A percentile compares a stretch with the other conserved stretches of the same genome.
These are phyloP conservation scores for Golubevia sp. DNA, from an alignment of 1,284 basidiomycete genomes.

Conservation along the genomic window DNA sequence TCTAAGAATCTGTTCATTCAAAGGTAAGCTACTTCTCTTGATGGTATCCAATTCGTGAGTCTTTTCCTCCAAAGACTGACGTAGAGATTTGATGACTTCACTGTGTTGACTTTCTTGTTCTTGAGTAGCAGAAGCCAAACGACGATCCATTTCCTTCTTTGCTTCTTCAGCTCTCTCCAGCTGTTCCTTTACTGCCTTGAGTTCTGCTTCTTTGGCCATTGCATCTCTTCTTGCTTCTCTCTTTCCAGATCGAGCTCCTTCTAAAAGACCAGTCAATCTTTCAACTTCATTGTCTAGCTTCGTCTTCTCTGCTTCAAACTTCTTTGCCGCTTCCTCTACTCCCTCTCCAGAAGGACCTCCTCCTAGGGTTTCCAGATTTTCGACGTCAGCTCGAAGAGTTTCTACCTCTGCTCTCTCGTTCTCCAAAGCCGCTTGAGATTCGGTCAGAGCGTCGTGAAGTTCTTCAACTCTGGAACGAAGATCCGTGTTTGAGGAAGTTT, in stretches of 20 bases:
- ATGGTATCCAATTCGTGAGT: constrained; percentile 7
- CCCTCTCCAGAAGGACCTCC: too few relatives aligned
- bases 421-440: constrained; percentile 39
- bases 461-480: constrained; percentile 4
- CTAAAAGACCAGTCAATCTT: constrained; percentile 7
- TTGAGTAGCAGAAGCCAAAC: too few relatives aligned
- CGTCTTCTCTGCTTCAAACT: neutral
- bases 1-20: too few relatives aligned
- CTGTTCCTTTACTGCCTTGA: neutral
- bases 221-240: constrained; percentile 1
- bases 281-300: constrained; percentile 22
- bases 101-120: too few relatives aligned
- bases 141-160: too few relatives aligned
- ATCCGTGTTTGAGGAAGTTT: too few relatives aligned
- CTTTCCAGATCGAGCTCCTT: constrained; percentile 5
- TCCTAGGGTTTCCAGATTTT: constrained; percentile 5
- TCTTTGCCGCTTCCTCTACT: constrained; percentile 9
- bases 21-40: too few relatives aligned
- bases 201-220: neutral
- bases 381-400: constrained; percentile 60
- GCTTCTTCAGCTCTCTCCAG: constrained; percentile 4
- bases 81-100: too few relatives aligned
- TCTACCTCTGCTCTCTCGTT: constrained; percentile 85
- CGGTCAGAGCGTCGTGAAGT: constrained; percentile 28
- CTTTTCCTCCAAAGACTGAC: constrained; percentile 3